A percentile compares a stretch with the other conserved stretches of the same genome.
Conservation (phyloP, 2,329 filamentous ascomycete species). For the Colletotrichum gigasporum region DNA sequence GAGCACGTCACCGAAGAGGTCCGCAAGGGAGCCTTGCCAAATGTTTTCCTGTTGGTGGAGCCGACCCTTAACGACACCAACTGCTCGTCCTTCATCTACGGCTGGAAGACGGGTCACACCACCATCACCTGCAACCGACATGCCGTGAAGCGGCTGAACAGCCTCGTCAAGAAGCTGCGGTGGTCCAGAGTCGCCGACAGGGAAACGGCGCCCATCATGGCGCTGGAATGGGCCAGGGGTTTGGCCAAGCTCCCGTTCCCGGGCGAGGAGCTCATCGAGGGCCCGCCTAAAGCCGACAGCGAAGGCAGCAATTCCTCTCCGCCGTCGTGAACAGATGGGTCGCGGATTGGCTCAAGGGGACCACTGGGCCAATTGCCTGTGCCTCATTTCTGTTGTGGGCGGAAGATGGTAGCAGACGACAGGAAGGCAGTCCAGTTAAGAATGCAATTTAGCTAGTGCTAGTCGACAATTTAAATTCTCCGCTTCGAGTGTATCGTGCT, state of each 20-base stretch:
- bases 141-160: not conserved
- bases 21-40: constrained; percentile 37
- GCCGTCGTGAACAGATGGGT: too few species aligned
- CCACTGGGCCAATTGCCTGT: too few species aligned
- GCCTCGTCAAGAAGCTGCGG: constrained; percentile 21
- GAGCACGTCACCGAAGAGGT: constrained; percentile 33
- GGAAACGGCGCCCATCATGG: constrained; percentile 9
- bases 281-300: not conserved
- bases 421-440: too few species aligned
- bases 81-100: constrained; percentile 49
- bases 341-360: too few species aligned
- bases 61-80: constrained; percentile 45
- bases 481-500: too few species aligned
- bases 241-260: constrained; percentile 21
- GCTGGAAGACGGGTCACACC: constrained; percentile 44
- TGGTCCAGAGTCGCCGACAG: constrained; percentile 25
- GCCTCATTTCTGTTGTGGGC: too few species aligned
- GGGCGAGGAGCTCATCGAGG: constrained; percentile 14
- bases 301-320: too few species aligned
- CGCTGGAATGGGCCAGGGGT: constrained; percentile 24
- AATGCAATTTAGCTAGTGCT: too few species aligned
- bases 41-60: constrained; percentile 40
- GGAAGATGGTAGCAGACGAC: too few species aligned
- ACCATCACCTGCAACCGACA: constrained; percentile 48
- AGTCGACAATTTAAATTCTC: too few species aligned